Evolutionary conservation across 2,329 filamentous ascomycete species (phyloP).

Genomic region (Diaporthe vaccinii): DNA sequence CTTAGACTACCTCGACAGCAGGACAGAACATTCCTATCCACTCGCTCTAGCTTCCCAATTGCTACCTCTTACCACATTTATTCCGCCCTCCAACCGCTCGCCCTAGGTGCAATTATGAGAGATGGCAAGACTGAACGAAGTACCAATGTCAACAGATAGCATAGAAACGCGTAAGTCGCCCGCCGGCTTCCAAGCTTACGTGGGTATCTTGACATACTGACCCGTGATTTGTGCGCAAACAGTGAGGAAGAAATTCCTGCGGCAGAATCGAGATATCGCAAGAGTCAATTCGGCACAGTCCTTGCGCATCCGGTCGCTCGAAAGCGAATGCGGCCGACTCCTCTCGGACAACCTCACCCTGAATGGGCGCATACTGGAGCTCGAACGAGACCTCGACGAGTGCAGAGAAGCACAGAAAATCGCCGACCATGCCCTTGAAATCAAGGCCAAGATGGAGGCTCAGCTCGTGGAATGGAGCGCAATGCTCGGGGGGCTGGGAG

Average conservation of each 20-base stretch:
- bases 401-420: slow-evolving; percentile 71
- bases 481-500: slow-evolving; percentile 75
- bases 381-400: slow-evolving; percentile 77
- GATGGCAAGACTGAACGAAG: slow-evolving; percentile 88
- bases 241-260: slow-evolving; percentile 85
- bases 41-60: background rate
- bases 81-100: slow-evolving; percentile 13
- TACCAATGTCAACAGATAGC: slow-evolving; percentile 75
- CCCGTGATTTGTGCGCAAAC: slow-evolving; percentile 30
- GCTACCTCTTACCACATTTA: slow-evolving; percentile 8
- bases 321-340: slow-evolving; percentile 80
- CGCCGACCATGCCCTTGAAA: slow-evolving; percentile 75
- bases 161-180: slow-evolving; percentile 77
- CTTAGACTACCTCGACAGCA: slow-evolving; percentile 25
- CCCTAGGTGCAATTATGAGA: slow-evolving; percentile 52
- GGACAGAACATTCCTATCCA: slow-evolving; percentile 34
- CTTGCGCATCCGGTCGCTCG: slow-evolving; percentile 80
- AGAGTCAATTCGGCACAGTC: slow-evolving; percentile 83
- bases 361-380: slow-evolving; percentile 76
- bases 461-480: slow-evolving; percentile 79
- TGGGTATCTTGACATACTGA: slow-evolving; percentile 41
- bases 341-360: slow-evolving; percentile 85
- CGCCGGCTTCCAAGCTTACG: slow-evolving; percentile 34
- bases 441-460: slow-evolving; percentile 78
- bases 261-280: slow-evolving; percentile 88